Conservation (phyloP, 2,329 filamentous ascomycete species). For the Tolypocladium cylindrosporum region DNA sequence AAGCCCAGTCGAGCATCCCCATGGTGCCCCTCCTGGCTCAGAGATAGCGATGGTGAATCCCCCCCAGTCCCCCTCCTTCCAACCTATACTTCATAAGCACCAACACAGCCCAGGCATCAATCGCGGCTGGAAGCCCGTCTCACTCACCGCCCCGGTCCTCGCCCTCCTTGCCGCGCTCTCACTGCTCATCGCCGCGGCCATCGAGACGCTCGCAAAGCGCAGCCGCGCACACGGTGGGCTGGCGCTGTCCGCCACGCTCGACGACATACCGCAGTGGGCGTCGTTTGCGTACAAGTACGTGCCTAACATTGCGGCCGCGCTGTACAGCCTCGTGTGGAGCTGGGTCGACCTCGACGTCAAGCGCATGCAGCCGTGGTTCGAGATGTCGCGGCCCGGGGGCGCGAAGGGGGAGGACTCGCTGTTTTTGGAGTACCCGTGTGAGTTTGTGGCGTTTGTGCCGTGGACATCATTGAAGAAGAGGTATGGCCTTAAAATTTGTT, state of each 20-base stretch:
- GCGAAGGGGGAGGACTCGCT: constrained; percentile 34
- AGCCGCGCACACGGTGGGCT: constrained; percentile 32
- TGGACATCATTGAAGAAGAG: constrained; percentile 16
- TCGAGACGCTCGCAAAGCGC: constrained; percentile 33
- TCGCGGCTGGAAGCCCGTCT: constrained; percentile 1
- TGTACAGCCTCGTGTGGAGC: constrained; percentile 46
- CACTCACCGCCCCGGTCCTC: constrained; percentile 20
- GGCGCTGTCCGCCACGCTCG: constrained; percentile 9
- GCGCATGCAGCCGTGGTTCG: constrained; percentile 49
- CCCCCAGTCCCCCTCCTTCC: neutral
- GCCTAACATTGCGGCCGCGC: constrained; percentile 42
- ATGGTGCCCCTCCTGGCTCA: neutral
- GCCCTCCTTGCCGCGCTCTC: constrained; percentile 23
- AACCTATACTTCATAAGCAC: neutral
- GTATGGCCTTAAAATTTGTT: constrained; percentile 2
- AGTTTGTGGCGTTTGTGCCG: constrained; percentile 23
- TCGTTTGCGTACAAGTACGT: constrained; percentile 37
- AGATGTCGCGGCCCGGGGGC: constrained; percentile 37
- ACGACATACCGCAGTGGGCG: constrained; percentile 23
- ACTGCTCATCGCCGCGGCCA: constrained; percentile 19
- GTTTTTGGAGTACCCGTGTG: constrained; percentile 40
- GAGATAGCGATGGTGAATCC: neutral
- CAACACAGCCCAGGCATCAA: neutral
- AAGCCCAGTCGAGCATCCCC: neutral
- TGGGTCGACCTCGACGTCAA: constrained; percentile 52